Evolutionary conservation across 768 basidiomycete genomes (phyloP).

Genomic region (Cyclocybe aegerita): DNA sequence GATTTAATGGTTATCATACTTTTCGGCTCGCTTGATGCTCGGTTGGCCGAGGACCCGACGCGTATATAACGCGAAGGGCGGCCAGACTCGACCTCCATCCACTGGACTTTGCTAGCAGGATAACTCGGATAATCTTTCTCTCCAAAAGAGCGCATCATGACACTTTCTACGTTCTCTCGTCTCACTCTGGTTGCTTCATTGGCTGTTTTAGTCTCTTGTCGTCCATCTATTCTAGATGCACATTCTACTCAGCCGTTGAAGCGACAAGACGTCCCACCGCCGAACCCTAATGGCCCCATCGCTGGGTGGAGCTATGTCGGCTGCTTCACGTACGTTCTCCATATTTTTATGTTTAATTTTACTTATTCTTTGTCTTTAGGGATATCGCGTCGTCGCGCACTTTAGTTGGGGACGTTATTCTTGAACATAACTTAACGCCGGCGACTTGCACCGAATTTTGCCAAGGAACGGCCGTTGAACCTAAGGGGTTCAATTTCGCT

Average conservation of each 20-base stretch:
- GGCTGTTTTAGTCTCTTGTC: too few relatives aligned
- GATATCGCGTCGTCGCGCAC: constrained; percentile 16
- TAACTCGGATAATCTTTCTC: too few relatives aligned
- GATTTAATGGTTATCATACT: background rate
- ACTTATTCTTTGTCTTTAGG: constrained; percentile 2
- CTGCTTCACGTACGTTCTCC: constrained; percentile 8
- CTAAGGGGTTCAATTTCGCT: constrained; percentile 16
- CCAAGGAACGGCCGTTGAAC: constrained; percentile 9
- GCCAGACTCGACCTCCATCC: too few relatives aligned
- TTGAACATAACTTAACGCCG: constrained; percentile 18
- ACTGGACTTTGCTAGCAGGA: too few relatives aligned
- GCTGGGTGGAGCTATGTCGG: constrained; percentile 13
- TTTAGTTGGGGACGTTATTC: constrained; percentile 11
- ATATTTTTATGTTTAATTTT: background rate
- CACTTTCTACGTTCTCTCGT: too few relatives aligned
- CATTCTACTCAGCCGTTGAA: background rate
- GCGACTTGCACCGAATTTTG: constrained; percentile 20
- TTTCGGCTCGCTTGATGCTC: background rate
- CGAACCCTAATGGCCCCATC: constrained; percentile 4
- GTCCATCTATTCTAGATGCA: background rate
- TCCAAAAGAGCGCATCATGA: too few relatives aligned
- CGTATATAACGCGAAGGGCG: background rate
- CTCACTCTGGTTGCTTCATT: too few relatives aligned
- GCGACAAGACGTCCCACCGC: background rate
- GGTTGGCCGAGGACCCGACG: background rate